Evolutionary conservation across 169 alveolate genomes (phyloP).

Genomic region (Cytauxzoon felis): DNA sequence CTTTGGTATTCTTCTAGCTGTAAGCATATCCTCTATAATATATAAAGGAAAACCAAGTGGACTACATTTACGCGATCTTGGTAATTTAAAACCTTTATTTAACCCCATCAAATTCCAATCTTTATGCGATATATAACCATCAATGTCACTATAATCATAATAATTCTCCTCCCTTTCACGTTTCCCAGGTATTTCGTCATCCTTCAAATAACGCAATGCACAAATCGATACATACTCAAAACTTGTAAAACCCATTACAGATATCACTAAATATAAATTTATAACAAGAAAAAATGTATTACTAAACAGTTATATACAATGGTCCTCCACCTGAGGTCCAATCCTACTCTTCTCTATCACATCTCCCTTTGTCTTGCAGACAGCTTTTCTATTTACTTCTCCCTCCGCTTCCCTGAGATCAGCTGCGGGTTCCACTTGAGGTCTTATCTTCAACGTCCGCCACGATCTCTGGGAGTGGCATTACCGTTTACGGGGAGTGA

Average conservation of each 20-base stretch:
- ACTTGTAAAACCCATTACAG: slow-evolving; percentile 38
- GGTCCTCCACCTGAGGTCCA: no score
- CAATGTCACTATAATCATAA: neutral
- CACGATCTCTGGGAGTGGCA: no score
- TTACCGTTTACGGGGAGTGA: no score
- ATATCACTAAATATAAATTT: slow-evolving; percentile 3
- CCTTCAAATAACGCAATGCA: neutral
- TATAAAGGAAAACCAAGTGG: slow-evolving; percentile 26
- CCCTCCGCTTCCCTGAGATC: no score
- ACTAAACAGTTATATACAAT: no score
- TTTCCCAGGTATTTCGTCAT: neutral
- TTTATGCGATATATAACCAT: neutral
- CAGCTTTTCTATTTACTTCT: no score
- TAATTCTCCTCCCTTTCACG: neutral
- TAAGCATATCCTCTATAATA: neutral
- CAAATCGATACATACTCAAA: slow-evolving; percentile 33
- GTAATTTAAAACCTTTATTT: neutral
- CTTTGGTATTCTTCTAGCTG: slow-evolving; percentile 6
- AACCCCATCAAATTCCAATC: neutral
- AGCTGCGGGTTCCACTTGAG: no score
- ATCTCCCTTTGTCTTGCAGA: no score
- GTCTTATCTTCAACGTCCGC: no score
- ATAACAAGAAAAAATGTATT: no score
- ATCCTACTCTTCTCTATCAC: no score
- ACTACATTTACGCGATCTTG: slow-evolving; percentile 21